A percentile compares a stretch with the other conserved stretches of the same genome.
Conservation (phyloP, 495 filamentous ascomycete species). For the Chaetomium cochliodes region DNA sequence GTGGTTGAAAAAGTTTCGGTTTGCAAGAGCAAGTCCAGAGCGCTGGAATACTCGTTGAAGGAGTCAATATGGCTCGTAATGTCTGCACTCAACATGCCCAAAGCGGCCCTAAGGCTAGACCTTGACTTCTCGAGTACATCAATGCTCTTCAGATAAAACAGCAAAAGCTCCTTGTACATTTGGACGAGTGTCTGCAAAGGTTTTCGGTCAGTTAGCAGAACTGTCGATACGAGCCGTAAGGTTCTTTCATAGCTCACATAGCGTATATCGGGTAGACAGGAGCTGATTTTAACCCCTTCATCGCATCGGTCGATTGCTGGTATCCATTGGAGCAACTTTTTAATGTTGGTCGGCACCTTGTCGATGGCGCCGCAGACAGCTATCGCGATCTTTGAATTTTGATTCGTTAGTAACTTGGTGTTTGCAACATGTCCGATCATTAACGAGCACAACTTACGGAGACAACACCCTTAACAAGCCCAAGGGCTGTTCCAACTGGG, state of each 20-base stretch:
- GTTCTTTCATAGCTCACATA: not conserved
- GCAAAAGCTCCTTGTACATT: slow-evolving; percentile 5
- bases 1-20: not conserved
- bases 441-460: not conserved
- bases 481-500: slow-evolving; percentile 2
- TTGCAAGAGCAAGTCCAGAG: not conserved
- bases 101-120: not conserved
- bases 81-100: not conserved
- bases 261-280: not conserved
- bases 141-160: not conserved
- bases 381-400: slow-evolving; percentile 1
- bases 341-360: not conserved
- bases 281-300: not conserved
- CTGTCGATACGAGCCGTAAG: too few species aligned
- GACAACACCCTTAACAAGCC: slow-evolving; percentile 1
- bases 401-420: not conserved
- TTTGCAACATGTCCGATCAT: not conserved
- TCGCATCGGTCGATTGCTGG: slow-evolving; percentile 7
- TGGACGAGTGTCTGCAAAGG: not conserved
- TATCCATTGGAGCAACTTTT: not conserved
- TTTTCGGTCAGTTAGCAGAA: too few species aligned
- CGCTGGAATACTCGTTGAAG: not conserved
- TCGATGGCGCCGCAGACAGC: slow-evolving; percentile 8
- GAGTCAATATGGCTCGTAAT: not conserved
- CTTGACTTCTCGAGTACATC: not conserved